A percentile compares a stretch with the other conserved stretches of the same genome.
phyloP scores from a whole-genome alignment of 805 yeast species.

The Candida tibetensis region DNA sequence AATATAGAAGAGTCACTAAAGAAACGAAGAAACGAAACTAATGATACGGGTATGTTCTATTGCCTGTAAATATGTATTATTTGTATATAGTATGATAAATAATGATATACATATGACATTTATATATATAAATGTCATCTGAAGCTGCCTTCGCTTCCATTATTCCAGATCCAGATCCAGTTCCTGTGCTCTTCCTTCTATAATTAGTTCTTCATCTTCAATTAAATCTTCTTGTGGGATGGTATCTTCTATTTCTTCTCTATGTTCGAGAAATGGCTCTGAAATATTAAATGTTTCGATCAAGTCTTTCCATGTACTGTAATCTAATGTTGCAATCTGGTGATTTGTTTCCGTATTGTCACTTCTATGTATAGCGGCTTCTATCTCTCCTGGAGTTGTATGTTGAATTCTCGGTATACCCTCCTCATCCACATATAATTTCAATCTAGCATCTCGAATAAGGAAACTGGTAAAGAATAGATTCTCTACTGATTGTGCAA shows the following conservation, averaged over 20 bases:
- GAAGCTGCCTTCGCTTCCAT: too few species aligned
- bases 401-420: slow-evolving; percentile 46
- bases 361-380: slow-evolving; percentile 15
- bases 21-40: background rate
- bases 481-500: slow-evolving; percentile 78
- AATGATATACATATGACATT: background rate
- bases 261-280: slow-evolving; percentile 49
- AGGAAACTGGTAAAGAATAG: slow-evolving; percentile 80
- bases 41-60: too few species aligned
- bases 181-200: background rate
- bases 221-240: slow-evolving; percentile 18
- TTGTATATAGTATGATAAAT: slow-evolving; percentile 2
- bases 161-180: background rate
- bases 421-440: slow-evolving; percentile 47
- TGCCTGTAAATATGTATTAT: too few species aligned
- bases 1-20: slow-evolving; percentile 12
- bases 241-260: slow-evolving; percentile 31
- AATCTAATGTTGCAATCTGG: slow-evolving; percentile 69
- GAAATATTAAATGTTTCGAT: slow-evolving; percentile 55
- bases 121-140: too few species aligned
- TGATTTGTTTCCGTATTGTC: slow-evolving; percentile 43
- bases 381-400: slow-evolving; percentile 21
- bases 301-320: slow-evolving; percentile 60
- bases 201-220: slow-evolving; percentile 4
- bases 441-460: slow-evolving; percentile 66